Base-by-base conservation (phyloP, 768 basidiomycete genomes). In the Boletus vinaceobasis region DNA sequence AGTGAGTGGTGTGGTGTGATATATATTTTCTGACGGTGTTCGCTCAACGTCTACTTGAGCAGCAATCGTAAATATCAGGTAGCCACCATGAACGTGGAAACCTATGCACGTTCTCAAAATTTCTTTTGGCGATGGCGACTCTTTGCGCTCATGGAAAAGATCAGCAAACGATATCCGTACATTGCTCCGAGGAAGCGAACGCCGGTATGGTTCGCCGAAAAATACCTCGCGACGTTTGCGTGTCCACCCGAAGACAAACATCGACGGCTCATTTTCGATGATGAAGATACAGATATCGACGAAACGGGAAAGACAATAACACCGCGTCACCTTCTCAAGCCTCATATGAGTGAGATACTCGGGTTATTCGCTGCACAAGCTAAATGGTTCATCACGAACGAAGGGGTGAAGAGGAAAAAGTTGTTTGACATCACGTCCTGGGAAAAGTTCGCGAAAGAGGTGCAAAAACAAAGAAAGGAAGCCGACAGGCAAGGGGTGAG, bases 371-470 rank as follows among this genome's bases (percentile, higher is more conserved):
- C 82, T 11, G 71, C 75, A 10, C 83, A 87, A 9, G 76, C 77
- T 0, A 78, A 77, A 35, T 88, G 85, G 86, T 60, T 88, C 8
- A 64, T 84, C 36, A 76, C 79, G 11, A 75, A 84, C 47, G 79
- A 79, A 33, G 71, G 59, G 10, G 54, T 68, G 35, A 57, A 50
- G 36, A 60, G 65, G 26, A 51, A 58, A 17, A 66, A 64, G 40
- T 52, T 77, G 19, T 51, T 87, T 7, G 71, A 84, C 50, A 57
- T 82, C 5, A 46, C 56, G 0, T 61, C 71, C 15, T 88, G 85
- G 86, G 62, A 74, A 35, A 35, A 32, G 7, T 87, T 84, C 64
- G 78, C 75, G 52, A 35, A 44, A 7, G 53, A 67, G 37, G 69
- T 70, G 10, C 65, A 63, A 53, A 58, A 52, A 32, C 71, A 70